These are phyloP conservation scores for Penicillium sp. DNA, from an alignment of 2,329 filamentous ascomycete species.

Conservation along the genomic window DNA sequence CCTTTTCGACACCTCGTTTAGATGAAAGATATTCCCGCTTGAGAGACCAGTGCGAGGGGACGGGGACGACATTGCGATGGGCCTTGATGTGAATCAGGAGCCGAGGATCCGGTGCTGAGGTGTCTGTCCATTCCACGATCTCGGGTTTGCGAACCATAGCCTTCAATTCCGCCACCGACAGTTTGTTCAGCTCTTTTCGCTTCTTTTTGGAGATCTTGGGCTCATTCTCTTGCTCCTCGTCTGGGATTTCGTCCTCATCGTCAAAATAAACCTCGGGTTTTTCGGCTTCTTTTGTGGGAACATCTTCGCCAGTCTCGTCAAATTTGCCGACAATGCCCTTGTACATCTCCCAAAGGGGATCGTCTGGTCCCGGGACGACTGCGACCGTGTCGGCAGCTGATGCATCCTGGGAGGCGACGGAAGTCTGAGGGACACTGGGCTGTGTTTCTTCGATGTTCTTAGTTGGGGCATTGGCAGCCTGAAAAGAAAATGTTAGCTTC, in stretches of 20 bases:
- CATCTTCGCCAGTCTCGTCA: conserved; percentile 60
- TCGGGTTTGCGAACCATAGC: conserved; percentile 85
- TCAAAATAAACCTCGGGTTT: conserved; percentile 81
- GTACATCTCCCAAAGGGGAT: conserved; percentile 78
- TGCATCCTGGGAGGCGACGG: conserved; percentile 5
- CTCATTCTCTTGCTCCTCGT: conserved; percentile 60
- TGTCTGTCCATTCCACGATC: conserved; percentile 95
- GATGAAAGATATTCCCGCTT: conserved; percentile 97
- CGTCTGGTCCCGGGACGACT: conserved; percentile 55
- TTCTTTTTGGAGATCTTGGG: conserved; percentile 89
- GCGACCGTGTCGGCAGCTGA: conserved; percentile 46
- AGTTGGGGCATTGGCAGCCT: conserved; percentile 7
- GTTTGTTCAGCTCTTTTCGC: conserved; percentile 81
- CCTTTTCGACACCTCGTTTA: conserved; percentile 93
- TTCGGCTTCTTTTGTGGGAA: conserved; percentile 60
- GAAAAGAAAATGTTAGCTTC: conserved; percentile 13
- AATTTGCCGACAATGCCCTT: conserved; percentile 79
- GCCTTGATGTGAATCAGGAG: conserved; percentile 92
- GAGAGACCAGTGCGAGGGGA: conserved; percentile 88
- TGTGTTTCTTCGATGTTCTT: conserved; percentile 4
- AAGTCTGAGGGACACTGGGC: conserved; percentile 10
- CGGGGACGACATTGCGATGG: conserved; percentile 89
- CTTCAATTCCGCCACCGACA: conserved; percentile 93
- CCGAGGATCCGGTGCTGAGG: conserved; percentile 80
- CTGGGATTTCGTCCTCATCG: conserved; percentile 79